Evolutionary conservation across 306 rosid species (phyloP).

Genomic region (Vachellia collinsii): DNA sequence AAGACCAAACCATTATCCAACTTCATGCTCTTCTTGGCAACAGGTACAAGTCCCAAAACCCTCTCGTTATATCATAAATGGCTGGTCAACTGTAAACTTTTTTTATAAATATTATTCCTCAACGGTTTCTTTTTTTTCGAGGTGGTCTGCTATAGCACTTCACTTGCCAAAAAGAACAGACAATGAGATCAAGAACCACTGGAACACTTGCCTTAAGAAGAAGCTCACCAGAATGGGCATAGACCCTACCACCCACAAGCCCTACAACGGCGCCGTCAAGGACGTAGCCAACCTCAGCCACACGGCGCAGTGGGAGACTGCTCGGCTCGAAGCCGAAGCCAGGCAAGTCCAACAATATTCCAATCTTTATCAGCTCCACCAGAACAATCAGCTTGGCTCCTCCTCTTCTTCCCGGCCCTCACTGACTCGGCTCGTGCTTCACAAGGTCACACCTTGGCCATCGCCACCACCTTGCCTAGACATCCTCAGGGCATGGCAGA

Average conservation of each 20-base stretch:
- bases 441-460: neutral
- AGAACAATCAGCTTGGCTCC: neutral
- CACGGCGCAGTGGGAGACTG: neutral
- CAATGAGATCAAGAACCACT: neutral
- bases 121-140: neutral
- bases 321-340: neutral
- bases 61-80: no score
- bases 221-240: neutral
- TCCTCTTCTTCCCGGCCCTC: neutral
- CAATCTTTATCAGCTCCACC: neutral
- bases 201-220: neutral
- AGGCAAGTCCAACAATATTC: neutral
- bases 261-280: neutral
- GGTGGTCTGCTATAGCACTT: neutral
- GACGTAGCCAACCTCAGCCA: neutral
- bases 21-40: slow-evolving; percentile 3
- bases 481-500: neutral
- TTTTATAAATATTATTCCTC: no score
- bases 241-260: neutral
- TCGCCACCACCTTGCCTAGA: neutral
- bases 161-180: neutral
- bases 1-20: neutral
- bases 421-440: neutral
- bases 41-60: neutral
- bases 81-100: no score